phyloP scores from a whole-genome alignment of 2,329 filamentous ascomycete species.

The Ophiostoma angusticollis region DNA sequence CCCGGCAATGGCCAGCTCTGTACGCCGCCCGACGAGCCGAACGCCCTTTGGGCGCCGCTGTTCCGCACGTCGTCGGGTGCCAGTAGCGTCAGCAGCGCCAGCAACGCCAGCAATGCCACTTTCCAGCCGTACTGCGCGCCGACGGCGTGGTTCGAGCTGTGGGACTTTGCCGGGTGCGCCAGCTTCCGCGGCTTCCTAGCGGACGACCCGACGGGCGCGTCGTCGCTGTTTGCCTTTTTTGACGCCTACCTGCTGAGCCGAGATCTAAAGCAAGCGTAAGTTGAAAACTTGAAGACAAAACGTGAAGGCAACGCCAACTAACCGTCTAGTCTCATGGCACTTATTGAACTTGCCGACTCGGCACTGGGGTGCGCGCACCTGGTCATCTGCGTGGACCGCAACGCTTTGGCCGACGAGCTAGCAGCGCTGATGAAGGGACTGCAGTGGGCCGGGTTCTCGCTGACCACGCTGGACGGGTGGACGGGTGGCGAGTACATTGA shows the following conservation, averaged over 20 bases:
- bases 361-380: constrained; percentile 66
- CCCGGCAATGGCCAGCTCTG: constrained; percentile 13
- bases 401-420: constrained; percentile 46
- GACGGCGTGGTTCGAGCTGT: constrained; percentile 60
- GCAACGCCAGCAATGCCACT: not conserved
- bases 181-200: constrained; percentile 79
- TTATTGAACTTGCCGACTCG: constrained; percentile 75
- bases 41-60: constrained; percentile 23
- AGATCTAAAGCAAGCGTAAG: constrained; percentile 81
- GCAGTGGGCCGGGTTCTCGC: constrained; percentile 85
- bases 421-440: constrained; percentile 66
- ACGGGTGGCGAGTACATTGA: constrained; percentile 31
- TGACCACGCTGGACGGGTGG: constrained; percentile 70
- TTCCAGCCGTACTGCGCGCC: not conserved
- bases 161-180: constrained; percentile 73
- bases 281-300: too few species aligned
- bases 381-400: constrained; percentile 69
- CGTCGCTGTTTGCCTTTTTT: constrained; percentile 65
- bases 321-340: constrained; percentile 60
- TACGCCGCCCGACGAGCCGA: constrained; percentile 40
- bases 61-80: constrained; percentile 15
- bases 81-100: not conserved
- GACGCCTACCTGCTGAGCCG: constrained; percentile 55
- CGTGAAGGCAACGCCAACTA: too few species aligned
- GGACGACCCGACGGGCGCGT: constrained; percentile 44